phyloP scores from a whole-genome alignment of 495 filamentous ascomycete species.

The Penicillium fimorum region DNA sequence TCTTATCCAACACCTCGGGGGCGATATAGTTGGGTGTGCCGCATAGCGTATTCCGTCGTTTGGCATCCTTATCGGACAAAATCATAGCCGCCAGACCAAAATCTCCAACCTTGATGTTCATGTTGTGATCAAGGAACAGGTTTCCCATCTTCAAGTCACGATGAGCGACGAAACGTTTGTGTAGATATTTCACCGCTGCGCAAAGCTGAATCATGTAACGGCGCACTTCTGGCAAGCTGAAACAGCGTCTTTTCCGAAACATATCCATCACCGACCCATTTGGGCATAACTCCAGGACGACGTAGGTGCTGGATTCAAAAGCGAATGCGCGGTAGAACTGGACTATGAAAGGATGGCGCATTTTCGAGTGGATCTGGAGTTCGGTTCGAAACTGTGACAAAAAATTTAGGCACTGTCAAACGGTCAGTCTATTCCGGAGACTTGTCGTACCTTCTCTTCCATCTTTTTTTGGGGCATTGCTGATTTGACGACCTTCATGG shows the following conservation, averaged over 20 bases:
- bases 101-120: slow-evolving; percentile 98
- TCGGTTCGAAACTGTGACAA: slow-evolving; percentile 85
- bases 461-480: slow-evolving; percentile 81
- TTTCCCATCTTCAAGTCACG: slow-evolving; percentile 98
- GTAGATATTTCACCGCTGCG: slow-evolving; percentile 96
- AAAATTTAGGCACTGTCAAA: slow-evolving; percentile 31
- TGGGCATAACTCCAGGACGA: slow-evolving; percentile 89
- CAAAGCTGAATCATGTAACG: slow-evolving; percentile 91
- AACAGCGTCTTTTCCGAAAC: slow-evolving; percentile 80
- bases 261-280: slow-evolving; percentile 99
- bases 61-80: slow-evolving; percentile 79
- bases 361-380: slow-evolving; percentile 95
- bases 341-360: slow-evolving; percentile 91
- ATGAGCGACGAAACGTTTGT: slow-evolving; percentile 91
- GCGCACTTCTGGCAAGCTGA: slow-evolving; percentile 88
- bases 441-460: slow-evolving; percentile 73
- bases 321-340: slow-evolving; percentile 93
- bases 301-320: slow-evolving; percentile 82
- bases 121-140: slow-evolving; percentile 89
- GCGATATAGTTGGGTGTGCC: slow-evolving; percentile 99
- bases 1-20: slow-evolving; percentile 79
- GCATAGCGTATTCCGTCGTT: slow-evolving; percentile 84
- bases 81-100: slow-evolving; percentile 95
- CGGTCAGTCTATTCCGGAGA: background rate
- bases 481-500: slow-evolving; percentile 87